A percentile compares a stretch with the other conserved stretches of the same genome.
Evolutionary conservation across 495 filamentous ascomycete genomes (phyloP).

Genomic region (Geopyxis carbonaria): DNA sequence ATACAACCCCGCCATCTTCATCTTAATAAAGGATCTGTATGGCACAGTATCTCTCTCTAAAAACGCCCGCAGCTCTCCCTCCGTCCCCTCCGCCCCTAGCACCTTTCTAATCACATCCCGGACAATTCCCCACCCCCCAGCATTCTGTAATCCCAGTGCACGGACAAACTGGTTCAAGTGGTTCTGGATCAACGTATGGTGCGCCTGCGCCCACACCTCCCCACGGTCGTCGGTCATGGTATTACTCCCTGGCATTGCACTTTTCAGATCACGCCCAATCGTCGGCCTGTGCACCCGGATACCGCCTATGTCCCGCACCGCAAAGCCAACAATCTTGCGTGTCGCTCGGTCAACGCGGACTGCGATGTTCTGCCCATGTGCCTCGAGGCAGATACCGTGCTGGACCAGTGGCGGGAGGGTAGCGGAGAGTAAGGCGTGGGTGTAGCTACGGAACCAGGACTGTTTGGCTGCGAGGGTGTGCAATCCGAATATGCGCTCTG

Average conservation of each 20-base stretch:
- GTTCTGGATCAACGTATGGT: slow-evolving; percentile 1
- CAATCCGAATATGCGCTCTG: neutral
- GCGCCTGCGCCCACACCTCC: neutral
- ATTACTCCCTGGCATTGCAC: neutral
- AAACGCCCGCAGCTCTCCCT: neutral
- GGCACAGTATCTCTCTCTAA: neutral
- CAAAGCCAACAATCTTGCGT: neutral
- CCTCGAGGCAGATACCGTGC: neutral
- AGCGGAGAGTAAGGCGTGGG: neutral
- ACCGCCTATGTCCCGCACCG: neutral
- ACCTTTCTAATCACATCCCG: neutral
- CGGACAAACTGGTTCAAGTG: neutral
- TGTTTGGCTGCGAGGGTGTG: neutral
- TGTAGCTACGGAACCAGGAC: neutral
- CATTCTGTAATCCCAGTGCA: neutral
- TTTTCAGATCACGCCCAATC: neutral
- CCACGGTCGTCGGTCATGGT: neutral
- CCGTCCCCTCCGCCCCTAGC: neutral
- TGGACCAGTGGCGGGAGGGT: neutral
- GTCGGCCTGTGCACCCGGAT: neutral
- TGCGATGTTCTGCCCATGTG: neutral
- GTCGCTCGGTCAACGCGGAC: neutral
- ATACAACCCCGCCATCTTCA: slow-evolving; percentile 1
- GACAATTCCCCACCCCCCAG: neutral
- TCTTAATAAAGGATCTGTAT: neutral